Percentiles rank a stretch among this genome's conserved stretches.
phyloP scores from a whole-genome alignment of 1,139 yeast species.

The Debaryomyces nepalensis region DNA sequence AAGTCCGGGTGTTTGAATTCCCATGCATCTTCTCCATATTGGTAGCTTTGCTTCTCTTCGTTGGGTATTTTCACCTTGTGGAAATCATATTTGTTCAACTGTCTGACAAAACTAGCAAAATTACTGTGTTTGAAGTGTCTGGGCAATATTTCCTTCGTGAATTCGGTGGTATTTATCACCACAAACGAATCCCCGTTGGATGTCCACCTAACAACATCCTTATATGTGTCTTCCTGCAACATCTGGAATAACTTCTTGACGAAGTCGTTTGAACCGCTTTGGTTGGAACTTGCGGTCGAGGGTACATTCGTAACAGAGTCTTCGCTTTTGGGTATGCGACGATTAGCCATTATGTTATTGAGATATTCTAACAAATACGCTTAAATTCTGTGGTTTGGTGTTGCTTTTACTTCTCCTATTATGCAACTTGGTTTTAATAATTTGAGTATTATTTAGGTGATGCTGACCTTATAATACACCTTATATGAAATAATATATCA shows the following conservation, averaged over 20 bases:
- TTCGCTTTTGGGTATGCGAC: conserved; percentile 12
- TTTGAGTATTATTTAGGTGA: background rate
- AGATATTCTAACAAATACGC: background rate
- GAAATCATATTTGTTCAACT: conserved; percentile 93
- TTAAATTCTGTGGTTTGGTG: background rate
- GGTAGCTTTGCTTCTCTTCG: conserved; percentile 55
- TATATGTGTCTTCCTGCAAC: conserved; percentile 79
- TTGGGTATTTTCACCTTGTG: conserved; percentile 79
- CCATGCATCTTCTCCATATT: conserved; percentile 87
- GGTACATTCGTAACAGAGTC: conserved; percentile 17
- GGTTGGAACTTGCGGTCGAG: conserved; percentile 33
- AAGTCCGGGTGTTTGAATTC: conserved; percentile 94
- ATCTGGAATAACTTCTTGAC: conserved; percentile 79
- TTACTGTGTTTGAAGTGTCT: conserved; percentile 91
- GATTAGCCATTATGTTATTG: conserved; percentile 6
- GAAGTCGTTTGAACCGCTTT: conserved; percentile 67
- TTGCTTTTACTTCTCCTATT: background rate
- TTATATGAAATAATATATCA: background rate
- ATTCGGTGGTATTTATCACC: conserved; percentile 85
- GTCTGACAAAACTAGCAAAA: conserved; percentile 93
- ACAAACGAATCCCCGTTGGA: conserved; percentile 82
- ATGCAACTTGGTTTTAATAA: background rate
- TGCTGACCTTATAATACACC: background rate
- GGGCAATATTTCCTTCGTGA: conserved; percentile 84
- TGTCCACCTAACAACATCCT: conserved; percentile 83